Percentiles rank a stretch among this genome's conserved stretches.
phyloP scores from a whole-genome alignment of 345 rosid genomes.

The Aurinia saxatilis region DNA sequence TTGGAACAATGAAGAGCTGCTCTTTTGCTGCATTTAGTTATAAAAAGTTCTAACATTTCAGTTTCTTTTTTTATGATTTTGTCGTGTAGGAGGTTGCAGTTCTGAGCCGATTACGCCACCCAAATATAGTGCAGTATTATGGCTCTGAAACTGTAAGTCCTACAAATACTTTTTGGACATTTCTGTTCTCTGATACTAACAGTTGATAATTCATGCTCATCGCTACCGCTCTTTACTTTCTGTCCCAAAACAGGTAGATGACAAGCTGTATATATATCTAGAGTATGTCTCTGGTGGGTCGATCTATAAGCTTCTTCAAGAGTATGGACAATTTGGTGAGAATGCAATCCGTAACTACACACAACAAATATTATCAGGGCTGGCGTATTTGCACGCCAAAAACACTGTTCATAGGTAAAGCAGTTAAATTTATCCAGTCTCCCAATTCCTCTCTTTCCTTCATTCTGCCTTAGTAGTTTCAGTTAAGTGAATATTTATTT shows the following conservation, averaged over 20 bases:
- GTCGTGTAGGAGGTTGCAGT: constrained; percentile 54
- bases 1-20: background rate
- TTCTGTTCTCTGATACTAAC: background rate
- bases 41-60: background rate
- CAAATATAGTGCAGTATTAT: constrained; percentile 74
- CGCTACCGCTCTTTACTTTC: background rate
- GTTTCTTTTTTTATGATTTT: background rate
- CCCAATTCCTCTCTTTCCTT: background rate
- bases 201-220: constrained; percentile 3
- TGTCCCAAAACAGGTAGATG: constrained; percentile 43
- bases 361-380: constrained; percentile 72
- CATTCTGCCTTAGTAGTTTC: background rate
- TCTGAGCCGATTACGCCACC: constrained; percentile 62
- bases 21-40: background rate
- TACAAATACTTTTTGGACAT: background rate
- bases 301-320: constrained; percentile 76
- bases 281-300: constrained; percentile 88
- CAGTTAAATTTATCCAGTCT: background rate
- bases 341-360: constrained; percentile 68
- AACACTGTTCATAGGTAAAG: constrained; percentile 66
- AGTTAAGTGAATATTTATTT: background rate
- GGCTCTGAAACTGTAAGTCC: constrained; percentile 64
- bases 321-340: constrained; percentile 68
- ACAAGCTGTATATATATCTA: constrained; percentile 67
- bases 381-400: constrained; percentile 64